Conservation (phyloP, 2,329 filamentous ascomycete species). For the Fusarium austroafricanum region DNA sequence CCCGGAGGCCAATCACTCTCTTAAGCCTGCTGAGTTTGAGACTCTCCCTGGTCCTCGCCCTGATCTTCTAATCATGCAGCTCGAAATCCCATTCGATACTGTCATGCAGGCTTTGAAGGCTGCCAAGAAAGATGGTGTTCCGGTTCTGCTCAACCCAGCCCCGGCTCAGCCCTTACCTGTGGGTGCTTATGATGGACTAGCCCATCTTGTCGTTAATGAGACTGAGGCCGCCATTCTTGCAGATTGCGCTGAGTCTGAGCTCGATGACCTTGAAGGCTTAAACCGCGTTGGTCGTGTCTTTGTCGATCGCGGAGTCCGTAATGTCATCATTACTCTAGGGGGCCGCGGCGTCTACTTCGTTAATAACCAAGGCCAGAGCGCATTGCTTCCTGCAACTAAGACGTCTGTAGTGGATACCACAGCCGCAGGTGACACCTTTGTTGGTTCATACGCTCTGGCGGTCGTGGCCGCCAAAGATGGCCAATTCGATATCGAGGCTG, state of each 20-base stretch:
- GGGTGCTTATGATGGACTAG: slow-evolving; percentile 73
- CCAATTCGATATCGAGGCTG: slow-evolving; percentile 66
- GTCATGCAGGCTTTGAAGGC: slow-evolving; percentile 70
- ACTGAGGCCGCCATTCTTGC: slow-evolving; percentile 84
- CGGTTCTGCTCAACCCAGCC: slow-evolving; percentile 87
- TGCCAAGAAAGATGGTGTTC: slow-evolving; percentile 61
- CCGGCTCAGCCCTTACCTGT: slow-evolving; percentile 77
- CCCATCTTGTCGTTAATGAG: slow-evolving; percentile 90
- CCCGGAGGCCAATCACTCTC: slow-evolving; percentile 74
- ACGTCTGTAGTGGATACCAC: slow-evolving; percentile 90
- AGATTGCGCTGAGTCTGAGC: slow-evolving; percentile 61
- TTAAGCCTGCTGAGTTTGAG: slow-evolving; percentile 53
- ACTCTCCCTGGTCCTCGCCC: slow-evolving; percentile 56
- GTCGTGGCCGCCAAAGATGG: slow-evolving; percentile 63
- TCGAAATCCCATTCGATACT: slow-evolving; percentile 78
- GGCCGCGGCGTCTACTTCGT: slow-evolving; percentile 79
- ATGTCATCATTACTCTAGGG: slow-evolving; percentile 87
- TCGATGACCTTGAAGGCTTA: slow-evolving; percentile 60
- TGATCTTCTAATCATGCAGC: slow-evolving; percentile 78
- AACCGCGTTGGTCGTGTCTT: slow-evolving; percentile 68
- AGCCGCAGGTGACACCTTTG: slow-evolving; percentile 93
- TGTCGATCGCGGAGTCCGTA: slow-evolving; percentile 74
- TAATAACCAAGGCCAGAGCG: slow-evolving; percentile 56
- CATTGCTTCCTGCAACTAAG: slow-evolving; percentile 71
- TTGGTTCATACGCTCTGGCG: slow-evolving; percentile 84